A percentile compares a stretch with the other conserved stretches of the same genome.
Evolutionary conservation across 148 eudicot species (phyloP).

Genomic region (Nyssa sinensis): DNA sequence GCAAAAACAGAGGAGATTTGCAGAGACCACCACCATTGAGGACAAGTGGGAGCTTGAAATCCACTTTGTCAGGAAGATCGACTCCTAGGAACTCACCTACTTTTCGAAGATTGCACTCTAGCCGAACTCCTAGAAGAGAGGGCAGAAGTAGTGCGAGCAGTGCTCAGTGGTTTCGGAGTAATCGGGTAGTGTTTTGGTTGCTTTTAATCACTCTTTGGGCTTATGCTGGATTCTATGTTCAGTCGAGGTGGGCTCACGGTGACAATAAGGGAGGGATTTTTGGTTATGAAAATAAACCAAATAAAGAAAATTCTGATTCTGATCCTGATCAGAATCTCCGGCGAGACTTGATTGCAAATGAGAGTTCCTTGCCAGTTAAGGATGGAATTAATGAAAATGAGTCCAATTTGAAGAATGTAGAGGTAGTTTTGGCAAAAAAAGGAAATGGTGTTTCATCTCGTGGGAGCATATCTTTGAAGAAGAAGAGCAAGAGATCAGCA

Average conservation of each 20-base stretch:
- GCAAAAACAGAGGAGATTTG: conserved; percentile 47
- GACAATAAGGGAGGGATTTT: conserved; percentile 62
- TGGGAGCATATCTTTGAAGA: conserved; percentile 32
- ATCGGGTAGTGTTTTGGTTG: conserved; percentile 82
- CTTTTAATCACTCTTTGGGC: conserved; percentile 96
- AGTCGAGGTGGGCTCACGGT: conserved; percentile 96
- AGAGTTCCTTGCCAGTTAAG: conserved; percentile 25
- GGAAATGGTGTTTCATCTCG: conserved; percentile 26
- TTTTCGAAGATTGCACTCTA: conserved; percentile 59
- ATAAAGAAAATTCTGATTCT: conserved; percentile 25
- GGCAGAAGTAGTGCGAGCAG: conserved; percentile 37
- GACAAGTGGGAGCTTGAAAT: conserved; percentile 46
- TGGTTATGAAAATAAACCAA: conserved; percentile 52
- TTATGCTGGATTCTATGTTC: conserved; percentile 89
- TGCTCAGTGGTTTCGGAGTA: conserved; percentile 67
- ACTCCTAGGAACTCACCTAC: conserved; percentile 89
- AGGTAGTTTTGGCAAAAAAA: conserved; percentile 33
- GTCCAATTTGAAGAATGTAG: conserved; percentile 22
- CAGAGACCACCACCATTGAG: conserved; percentile 52
- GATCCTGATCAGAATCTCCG: conserved; percentile 28
- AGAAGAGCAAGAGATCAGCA: conserved; percentile 46
- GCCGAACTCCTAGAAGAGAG: conserved; percentile 73
- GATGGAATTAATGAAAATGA: conserved; percentile 19
- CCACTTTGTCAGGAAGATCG: conserved; percentile 78
- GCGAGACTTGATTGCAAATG: conserved; percentile 40